Evolutionary conservation across 768 basidiomycete species (phyloP), one percentile per base, ranked within the genome.

Genomic region (Tephrocybe sp.): DNA sequence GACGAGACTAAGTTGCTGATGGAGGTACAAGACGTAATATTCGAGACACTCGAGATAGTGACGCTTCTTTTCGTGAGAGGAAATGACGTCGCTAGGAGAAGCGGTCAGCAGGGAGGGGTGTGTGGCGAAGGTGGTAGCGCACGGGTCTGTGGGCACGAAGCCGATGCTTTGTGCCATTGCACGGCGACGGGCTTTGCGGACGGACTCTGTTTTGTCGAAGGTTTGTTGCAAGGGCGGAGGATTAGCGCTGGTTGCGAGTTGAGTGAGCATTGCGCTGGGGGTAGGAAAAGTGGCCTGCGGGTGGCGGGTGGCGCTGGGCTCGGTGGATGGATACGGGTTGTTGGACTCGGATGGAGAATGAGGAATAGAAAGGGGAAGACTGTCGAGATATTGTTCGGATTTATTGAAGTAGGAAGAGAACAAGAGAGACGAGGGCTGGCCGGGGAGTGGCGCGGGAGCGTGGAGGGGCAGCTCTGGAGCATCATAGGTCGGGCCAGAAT

Each of bases 11-110:
- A 86, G 69, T 48, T 84, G 83, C 24, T 86, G 73, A 53, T 86
- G 84, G 9, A 88, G 69, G 57, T 80, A 87, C 24, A 75, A 60
- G 12, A 87, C 78, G 61, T 88, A 89, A 50, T 84, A 78, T 55
- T 89, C 87, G 6, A 89, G 65, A 55, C 83, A 86, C 56, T 86
- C 85, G 19, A 89, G 74, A 58, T 89, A 88, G 57, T 83, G 76
- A 2, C 87, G 69, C 57, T 88, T 88, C 59, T 88, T 88, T 59
- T 89, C 87, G 57, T 89, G 87, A 5, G 86, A 87, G 2, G 87
- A 84, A 47, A 89, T 87, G n/a, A 75, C 74, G 43, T 88, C 87
- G 1, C 84, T 86, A 51, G 49, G 35, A 44, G 49, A 31, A 52
- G 46, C 28, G 26, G 48, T 32, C 16, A 51, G 41, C 13, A 32